phyloP scores from a whole-genome alignment of 1,139 yeast species.

The Sugiyamaella xylanicola region DNA sequence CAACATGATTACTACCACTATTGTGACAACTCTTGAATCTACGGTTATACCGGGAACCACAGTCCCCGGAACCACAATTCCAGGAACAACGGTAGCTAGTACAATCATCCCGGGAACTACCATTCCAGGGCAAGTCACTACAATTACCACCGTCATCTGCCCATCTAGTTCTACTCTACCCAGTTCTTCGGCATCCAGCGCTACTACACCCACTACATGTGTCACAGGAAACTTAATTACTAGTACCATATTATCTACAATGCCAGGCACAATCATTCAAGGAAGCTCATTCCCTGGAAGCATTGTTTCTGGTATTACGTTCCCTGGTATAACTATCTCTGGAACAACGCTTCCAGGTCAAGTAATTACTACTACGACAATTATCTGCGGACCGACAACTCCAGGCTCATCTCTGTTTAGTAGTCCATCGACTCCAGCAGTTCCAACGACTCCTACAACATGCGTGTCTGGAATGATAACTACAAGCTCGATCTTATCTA shows the following conservation, averaged over 20 bases:
- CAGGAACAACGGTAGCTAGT: conserved; percentile 20
- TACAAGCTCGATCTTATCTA: background rate
- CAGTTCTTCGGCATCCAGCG: conserved; percentile 20
- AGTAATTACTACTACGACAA: conserved; percentile 19
- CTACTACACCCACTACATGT: conserved; percentile 1
- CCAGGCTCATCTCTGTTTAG: background rate
- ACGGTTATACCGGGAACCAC: conserved; percentile 29
- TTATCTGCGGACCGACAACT: conserved; percentile 9
- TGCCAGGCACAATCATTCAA: conserved; percentile 27
- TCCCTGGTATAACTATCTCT: conserved; percentile 26
- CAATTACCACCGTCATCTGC: conserved; percentile 10
- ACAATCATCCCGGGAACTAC: conserved; percentile 20
- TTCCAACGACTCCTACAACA: background rate
- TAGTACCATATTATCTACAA: conserved; percentile 19
- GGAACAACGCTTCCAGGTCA: conserved; percentile 25
- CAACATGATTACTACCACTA: conserved; percentile 20
- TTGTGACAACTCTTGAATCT: conserved; percentile 26
- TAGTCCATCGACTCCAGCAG: conserved; percentile 2
- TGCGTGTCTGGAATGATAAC: background rate
- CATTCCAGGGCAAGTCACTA: conserved; percentile 12
- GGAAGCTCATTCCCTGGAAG: conserved; percentile 28
- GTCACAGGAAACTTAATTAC: background rate
- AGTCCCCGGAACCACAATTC: conserved; percentile 27
- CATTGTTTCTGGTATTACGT: conserved; percentile 23
- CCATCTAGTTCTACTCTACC: conserved; percentile 22